A percentile compares a stretch with the other conserved stretches of the same genome.
These are phyloP conservation scores for Bryoerythrophyllum caledonicum DNA, from an alignment of 225 moss, liverwort and hornwort species.

Conservation along the genomic window DNA sequence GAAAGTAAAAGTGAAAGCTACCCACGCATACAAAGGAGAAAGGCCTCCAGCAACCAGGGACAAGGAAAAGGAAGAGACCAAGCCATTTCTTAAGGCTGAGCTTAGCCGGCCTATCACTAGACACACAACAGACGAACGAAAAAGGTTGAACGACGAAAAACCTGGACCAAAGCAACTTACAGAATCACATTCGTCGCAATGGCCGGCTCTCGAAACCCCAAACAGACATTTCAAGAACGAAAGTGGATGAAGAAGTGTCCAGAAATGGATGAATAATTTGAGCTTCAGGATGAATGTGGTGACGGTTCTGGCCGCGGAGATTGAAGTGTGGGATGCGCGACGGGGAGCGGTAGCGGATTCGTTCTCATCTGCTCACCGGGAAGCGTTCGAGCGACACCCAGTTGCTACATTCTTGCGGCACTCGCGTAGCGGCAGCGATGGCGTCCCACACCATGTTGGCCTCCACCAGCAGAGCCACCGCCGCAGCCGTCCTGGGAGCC, in stretches of 20 bases:
- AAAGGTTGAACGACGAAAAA: not conserved
- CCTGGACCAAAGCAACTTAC: no score
- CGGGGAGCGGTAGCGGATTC: not conserved
- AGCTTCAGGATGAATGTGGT: not conserved
- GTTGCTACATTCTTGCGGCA: slow-evolving; percentile 10
- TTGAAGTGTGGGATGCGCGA: not conserved
- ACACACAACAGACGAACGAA: not conserved
- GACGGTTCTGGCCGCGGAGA: not conserved
- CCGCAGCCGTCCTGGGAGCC: not conserved
- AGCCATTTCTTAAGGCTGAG: slow-evolving; percentile 25
- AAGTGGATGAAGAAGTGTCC: not conserved
- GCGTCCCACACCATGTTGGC: slow-evolving; percentile 29
- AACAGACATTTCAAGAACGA: no score
- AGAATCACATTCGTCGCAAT: no score
- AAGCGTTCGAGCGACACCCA: not conserved
- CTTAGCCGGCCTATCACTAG: not conserved
- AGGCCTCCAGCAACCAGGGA: not conserved
- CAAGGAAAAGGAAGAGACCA: not conserved
- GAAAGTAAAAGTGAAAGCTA: not conserved
- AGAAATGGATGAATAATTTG: not conserved
- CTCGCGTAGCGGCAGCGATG: slow-evolving; percentile 14
- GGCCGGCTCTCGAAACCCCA: not conserved
- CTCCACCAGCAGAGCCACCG: not conserved
- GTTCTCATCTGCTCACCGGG: not conserved
- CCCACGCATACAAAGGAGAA: not conserved